These are phyloP conservation scores for Allomyces javanicus DNA, from an alignment of 192 early-diverging fungal species.

Conservation along the genomic window DNA sequence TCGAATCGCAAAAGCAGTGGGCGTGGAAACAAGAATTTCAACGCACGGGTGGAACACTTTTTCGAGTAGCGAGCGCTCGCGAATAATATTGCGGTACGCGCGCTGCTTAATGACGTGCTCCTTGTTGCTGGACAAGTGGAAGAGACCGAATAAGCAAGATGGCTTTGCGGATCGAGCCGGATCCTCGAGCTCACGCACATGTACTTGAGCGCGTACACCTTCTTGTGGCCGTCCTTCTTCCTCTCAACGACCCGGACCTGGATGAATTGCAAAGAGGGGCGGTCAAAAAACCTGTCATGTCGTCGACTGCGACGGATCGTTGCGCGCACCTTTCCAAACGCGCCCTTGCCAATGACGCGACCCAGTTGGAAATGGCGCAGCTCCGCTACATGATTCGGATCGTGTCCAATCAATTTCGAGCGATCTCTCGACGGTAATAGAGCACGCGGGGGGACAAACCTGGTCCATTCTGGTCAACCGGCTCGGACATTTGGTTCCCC, in stretches of 20 bases:
- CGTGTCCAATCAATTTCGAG: neutral
- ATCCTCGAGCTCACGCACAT: slow-evolving; percentile 22
- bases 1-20: too few relatives aligned
- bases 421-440: neutral
- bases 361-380: slow-evolving; percentile 76
- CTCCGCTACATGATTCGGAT: slow-evolving; percentile 25
- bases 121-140: slow-evolving; percentile 36
- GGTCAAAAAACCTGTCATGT: neutral
- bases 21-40: slow-evolving; percentile 25
- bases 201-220: slow-evolving; percentile 85
- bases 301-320: neutral
- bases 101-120: slow-evolving; percentile 63
- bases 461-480: neutral
- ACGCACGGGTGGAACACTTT: slow-evolving; percentile 48
- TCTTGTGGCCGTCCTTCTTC: slow-evolving; percentile 24
- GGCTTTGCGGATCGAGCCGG: too few relatives aligned
- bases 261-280: slow-evolving; percentile 1
- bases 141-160: too few relatives aligned
- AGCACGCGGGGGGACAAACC: neutral
- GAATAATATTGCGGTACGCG: slow-evolving; percentile 74
- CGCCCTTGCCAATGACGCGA: slow-evolving; percentile 79
- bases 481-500: neutral
- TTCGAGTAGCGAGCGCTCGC: slow-evolving; percentile 72
- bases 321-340: slow-evolving; percentile 80
- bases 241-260: slow-evolving; percentile 81